A percentile compares a stretch with the other conserved stretches of the same genome.
Evolutionary conservation across 1,284 basidiomycete species (phyloP).

Genomic region (Sanghuangporus weigelae): DNA sequence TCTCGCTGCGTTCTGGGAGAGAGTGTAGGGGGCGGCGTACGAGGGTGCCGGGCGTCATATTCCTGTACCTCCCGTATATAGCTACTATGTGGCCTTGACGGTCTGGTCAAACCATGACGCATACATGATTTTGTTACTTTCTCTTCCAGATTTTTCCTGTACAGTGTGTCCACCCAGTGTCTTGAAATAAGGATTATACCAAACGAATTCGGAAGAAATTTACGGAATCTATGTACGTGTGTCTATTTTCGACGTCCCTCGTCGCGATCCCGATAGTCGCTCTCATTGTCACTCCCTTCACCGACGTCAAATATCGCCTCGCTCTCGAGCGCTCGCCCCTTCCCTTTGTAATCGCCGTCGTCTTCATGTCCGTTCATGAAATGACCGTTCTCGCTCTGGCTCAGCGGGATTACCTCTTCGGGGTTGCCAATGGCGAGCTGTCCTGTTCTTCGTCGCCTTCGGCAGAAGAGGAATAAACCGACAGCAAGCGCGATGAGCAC

Average conservation of each 20-base stretch:
- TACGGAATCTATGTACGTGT: not conserved
- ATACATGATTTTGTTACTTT: constrained; percentile 36
- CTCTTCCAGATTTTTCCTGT: not conserved
- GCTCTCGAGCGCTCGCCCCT: constrained; percentile 32
- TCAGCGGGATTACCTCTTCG: constrained; percentile 55
- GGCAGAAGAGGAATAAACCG: constrained; percentile 70
- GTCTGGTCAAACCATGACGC: constrained; percentile 74
- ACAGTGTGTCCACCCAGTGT: not conserved
- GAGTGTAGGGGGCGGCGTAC: constrained; percentile 35
- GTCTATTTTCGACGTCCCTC: constrained; percentile 4
- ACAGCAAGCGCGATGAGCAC: constrained; percentile 68
- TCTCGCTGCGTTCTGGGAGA: constrained; percentile 31
- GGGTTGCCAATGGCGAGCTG: constrained; percentile 29
- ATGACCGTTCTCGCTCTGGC: constrained; percentile 31
- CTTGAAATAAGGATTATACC: not conserved
- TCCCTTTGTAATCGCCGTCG: constrained; percentile 34
- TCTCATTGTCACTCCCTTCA: constrained; percentile 38
- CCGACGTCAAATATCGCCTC: constrained; percentile 44
- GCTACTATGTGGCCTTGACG: constrained; percentile 76
- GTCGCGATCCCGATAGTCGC: constrained; percentile 16
- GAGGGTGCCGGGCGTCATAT: constrained; percentile 58
- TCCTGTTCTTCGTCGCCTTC: constrained; percentile 44
- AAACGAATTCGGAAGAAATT: not conserved
- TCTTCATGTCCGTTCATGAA: constrained; percentile 28
- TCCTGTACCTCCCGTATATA: constrained; percentile 69